Base-by-base conservation (phyloP, 192 early-diverging fungal genomes). In the Rhizoclosmatium globosum region DNA sequence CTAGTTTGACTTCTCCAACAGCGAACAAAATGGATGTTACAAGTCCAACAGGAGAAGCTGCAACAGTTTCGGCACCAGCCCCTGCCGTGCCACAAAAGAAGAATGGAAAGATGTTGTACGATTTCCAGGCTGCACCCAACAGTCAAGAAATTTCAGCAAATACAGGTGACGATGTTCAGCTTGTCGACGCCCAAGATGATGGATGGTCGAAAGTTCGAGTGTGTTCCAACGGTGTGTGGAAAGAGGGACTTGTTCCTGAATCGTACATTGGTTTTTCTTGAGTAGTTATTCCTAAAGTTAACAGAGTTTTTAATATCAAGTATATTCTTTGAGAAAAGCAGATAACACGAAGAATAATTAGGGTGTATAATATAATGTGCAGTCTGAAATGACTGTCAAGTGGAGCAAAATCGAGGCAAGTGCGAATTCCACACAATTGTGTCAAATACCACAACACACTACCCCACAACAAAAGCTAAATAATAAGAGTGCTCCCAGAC, bases 111-210 rank as follows among this genome's bases (percentile, higher is more conserved):
- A 71, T 83, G 79, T n/a, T 83, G 17, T 86, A 83, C 74, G 82
- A 86, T 70, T 86, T 81, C 68, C 77, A 81, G 53, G 85, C 77
- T 7, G 75, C 70, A 3, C 79, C 83, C 2, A 78, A 65, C n/a
- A 57, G 57, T 44, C 48, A 78, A 11, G 82, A 84, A 67, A 53
- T 86, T 46, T 71, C 68, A 9, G 81, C 82, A 4, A 47, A 13
- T 17, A 69, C 77, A 4, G 85, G 82, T 3, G 82, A 86, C 58
- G 69, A 42, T 47, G n/a, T 86, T 17, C 82, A 86, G 41, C 72
- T 86, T 2, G 42, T 86, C 23, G 85, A 86, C 69, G 80, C 83
- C 59, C 85, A 82, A 78, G 85, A 86, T 39, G 85, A 86, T 67
- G 85, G 85, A 66, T 80, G 79, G 82, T 83, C 79, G 82, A 83